Percentiles rank a stretch among this genome's conserved stretches.
These are phyloP conservation scores for Cetradonia linearis DNA, from an alignment of 495 filamentous ascomycete genomes.

Conservation along the genomic window DNA sequence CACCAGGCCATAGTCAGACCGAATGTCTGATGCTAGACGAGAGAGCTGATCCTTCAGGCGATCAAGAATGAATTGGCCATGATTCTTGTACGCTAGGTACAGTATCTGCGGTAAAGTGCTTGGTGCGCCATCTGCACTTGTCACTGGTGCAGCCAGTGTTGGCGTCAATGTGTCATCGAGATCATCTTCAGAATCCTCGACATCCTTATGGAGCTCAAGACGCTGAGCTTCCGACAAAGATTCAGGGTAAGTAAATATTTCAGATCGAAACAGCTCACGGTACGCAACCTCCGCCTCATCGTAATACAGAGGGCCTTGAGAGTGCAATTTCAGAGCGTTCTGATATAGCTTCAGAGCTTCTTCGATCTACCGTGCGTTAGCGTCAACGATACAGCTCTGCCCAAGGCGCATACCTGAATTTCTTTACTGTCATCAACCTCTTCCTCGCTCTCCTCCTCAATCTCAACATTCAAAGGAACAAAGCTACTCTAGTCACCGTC, in stretches of 20 bases:
- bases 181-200: conserved; percentile 34
- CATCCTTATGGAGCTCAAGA: conserved; percentile 49
- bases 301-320: conserved; percentile 69
- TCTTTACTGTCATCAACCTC: conserved; percentile 93
- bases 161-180: conserved; percentile 33
- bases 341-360: conserved; percentile 95
- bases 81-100: conserved; percentile 89
- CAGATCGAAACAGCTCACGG: conserved; percentile 71
- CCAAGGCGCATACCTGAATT: conserved; percentile 46
- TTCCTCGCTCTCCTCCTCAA: conserved; percentile 78
- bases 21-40: conserved; percentile 14
- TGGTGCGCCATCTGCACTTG: conserved; percentile 51
- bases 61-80: conserved; percentile 82
- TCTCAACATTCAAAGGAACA: conserved; percentile 81
- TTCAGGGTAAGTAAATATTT: conserved; percentile 87
- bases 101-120: conserved; percentile 80
- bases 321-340: conserved; percentile 80
- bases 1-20: not conserved
- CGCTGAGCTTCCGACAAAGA: conserved; percentile 67
- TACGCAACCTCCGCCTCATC: conserved; percentile 75
- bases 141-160: conserved; percentile 36
- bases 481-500: conserved; percentile 40
- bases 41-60: conserved; percentile 41
- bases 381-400: not conserved
- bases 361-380: conserved; percentile 53